Evolutionary conservation across 129 eudicot species (phyloP).

Genomic region (Cynara cardunculus): DNA sequence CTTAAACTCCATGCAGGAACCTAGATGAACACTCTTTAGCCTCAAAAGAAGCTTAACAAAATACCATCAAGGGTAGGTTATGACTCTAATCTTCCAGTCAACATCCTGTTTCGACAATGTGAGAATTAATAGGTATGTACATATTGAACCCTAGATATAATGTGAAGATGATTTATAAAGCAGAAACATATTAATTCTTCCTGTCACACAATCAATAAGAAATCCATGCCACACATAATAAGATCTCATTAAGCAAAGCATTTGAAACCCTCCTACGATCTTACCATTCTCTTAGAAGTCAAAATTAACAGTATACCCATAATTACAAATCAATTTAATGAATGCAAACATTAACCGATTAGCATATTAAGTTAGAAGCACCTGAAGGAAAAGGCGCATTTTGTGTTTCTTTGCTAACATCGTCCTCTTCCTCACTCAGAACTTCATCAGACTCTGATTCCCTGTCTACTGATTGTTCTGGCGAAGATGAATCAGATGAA

Average conservation of each 20-base stretch:
- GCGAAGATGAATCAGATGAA: constrained; percentile 62
- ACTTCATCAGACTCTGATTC: constrained; percentile 67
- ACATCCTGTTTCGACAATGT: neutral
- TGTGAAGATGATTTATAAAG: neutral
- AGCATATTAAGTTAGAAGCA: constrained; percentile 18
- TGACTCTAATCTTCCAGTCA: neutral
- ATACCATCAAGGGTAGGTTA: neutral
- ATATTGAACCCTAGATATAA: neutral
- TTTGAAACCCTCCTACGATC: neutral
- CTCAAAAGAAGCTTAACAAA: neutral
- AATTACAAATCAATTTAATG: neutral
- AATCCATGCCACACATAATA: neutral
- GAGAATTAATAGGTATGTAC: neutral
- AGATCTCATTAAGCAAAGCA: neutral
- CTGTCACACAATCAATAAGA: neutral
- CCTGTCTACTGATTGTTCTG: constrained; percentile 65
- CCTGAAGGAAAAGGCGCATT: constrained; percentile 42
- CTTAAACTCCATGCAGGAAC: too few relatives aligned
- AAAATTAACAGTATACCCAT: neutral
- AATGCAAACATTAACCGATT: neutral
- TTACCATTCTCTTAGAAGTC: neutral
- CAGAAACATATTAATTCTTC: neutral
- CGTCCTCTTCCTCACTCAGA: constrained; percentile 64
- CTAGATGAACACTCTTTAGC: too few relatives aligned
- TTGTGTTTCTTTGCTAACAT: constrained; percentile 49